Base-by-base conservation (phyloP, 2,329 filamentous ascomycete species). In the Xylariaceae sp. region DNA sequence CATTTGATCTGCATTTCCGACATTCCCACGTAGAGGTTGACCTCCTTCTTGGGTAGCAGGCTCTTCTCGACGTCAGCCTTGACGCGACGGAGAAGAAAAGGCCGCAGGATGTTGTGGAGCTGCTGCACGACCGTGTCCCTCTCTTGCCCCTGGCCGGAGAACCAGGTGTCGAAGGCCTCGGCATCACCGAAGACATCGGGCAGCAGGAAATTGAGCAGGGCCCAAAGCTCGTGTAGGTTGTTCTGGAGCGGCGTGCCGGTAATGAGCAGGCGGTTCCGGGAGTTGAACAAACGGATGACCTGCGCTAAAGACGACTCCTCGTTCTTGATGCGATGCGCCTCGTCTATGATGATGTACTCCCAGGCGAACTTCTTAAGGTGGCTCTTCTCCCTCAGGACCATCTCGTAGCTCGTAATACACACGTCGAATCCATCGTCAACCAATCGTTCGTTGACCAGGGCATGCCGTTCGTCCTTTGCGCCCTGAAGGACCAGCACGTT, bases 311-410 rank as follows among this genome's bases (percentile, higher is more conserved):
- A 96, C 0, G 92, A 98, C 62, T 97, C 88, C 60, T 98, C 92
- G 64, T 98, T 98, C 71, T 98, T 98, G 76, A 98, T 98, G 44
- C 92, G 88, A 64, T 98, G 92, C 2, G 92, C 79, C 67, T 98
- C 92, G 56, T 98, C 92, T 49, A 98, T 95, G 52, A 98, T 95
- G 63, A 98, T 98, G 65, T 98, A 98, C 62, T 98, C 90, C 92
- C 92, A 98, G 0, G 92, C 89, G 61, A 98, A 94, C 63, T 97
- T 97, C 68, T 92, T 95, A 51, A 98, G 65, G 52, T 95, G 88
- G 1, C 85, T 73, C 68, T 98, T 97, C 60, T 98, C 92, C 41
- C 92, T 81, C 9, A 98, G 73, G 43, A 98, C 88, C 90, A 98
- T 97, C 63, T 98, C 92, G 67, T 98, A 98, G 62, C 89, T 96